Evolutionary conservation across 306 rosid genomes (phyloP), one percentile per base, ranked within the genome.

Genomic region (Fragaria iinumae): DNA sequence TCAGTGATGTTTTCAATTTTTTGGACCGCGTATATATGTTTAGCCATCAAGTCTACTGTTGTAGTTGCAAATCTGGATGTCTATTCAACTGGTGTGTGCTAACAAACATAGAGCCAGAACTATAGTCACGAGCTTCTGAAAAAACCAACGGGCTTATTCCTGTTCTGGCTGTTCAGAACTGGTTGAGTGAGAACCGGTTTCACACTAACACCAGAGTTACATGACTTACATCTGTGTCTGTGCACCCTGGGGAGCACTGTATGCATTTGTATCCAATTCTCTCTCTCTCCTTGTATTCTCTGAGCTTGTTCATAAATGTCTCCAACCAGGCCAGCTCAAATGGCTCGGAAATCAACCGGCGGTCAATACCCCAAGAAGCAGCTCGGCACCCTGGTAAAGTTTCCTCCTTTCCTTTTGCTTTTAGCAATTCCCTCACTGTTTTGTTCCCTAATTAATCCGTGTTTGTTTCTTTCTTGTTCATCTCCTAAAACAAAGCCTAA

Each of bases 291-390:
- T 27, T 27, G 29, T 27, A 27, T 17, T 2, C n/a, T 53, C 25
- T 20, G 21, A 44, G 13, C 48, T 44, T 44, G 11, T 44, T 21
- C 62, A 18, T 21, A 20, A 29, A 63, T 32, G 67, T 16, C n/a
- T 32, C 67, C 67, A 4, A 17, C 13, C n/a, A 63, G 17, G 21
- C 9, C 43, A 14, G 21, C 67, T 63, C 67, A 63, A 32, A 0
- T 13, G 6, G 67, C 67, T 63, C 67, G 67, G 41, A 63, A 63
- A 63, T 63, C 67, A 63, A 63, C 67, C 67, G 67, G 67, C 67
- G 67, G 67, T 63, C 13, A 63, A 29, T 63, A 29, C 32, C 67
- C 67, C 43, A 63, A 63, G 67, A 63, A 63, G 67, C 67, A 11
- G 20, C 41, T 63, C 10, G 9, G 10, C 8, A 63, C 67, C 43